Conservation (phyloP, 192 early-diverging fungal species). For the Backusella tuberculispora region DNA sequence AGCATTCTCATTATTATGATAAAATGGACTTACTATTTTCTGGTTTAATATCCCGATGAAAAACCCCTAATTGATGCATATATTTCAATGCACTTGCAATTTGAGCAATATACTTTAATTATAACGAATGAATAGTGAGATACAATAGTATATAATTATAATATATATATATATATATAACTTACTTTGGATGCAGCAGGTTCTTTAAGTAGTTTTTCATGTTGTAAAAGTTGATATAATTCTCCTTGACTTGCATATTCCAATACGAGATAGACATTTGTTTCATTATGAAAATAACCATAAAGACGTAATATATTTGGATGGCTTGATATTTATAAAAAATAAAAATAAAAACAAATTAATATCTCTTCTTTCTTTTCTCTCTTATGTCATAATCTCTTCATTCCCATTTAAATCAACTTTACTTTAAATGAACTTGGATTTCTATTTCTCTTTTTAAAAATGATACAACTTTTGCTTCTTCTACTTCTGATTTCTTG, state of each 20-base stretch:
- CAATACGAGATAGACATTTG: constrained; percentile 89
- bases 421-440: constrained; percentile 84
- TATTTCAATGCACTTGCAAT: constrained; percentile 73
- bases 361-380: no score
- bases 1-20: background rate
- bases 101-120: constrained; percentile 81
- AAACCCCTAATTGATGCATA: constrained; percentile 89
- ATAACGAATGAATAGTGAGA: background rate
- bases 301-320: constrained; percentile 90
- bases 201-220: constrained; percentile 73
- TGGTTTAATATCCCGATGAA: constrained; percentile 84
- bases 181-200: constrained; percentile 64
- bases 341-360: background rate
- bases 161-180: no score
- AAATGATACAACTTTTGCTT: constrained; percentile 80
- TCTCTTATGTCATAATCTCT: background rate
- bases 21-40: constrained; percentile 64
- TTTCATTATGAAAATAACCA: constrained; percentile 93
- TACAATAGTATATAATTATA: no score
- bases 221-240: constrained; percentile 80
- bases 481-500: constrained; percentile 79
- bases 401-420: background rate
- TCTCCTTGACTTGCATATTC: constrained; percentile 93
- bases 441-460: constrained; percentile 94
- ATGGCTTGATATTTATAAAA: constrained; percentile 66